phyloP scores from a whole-genome alignment of 2,329 filamentous ascomycete species.

The Ceratocystis lukuohia region DNA sequence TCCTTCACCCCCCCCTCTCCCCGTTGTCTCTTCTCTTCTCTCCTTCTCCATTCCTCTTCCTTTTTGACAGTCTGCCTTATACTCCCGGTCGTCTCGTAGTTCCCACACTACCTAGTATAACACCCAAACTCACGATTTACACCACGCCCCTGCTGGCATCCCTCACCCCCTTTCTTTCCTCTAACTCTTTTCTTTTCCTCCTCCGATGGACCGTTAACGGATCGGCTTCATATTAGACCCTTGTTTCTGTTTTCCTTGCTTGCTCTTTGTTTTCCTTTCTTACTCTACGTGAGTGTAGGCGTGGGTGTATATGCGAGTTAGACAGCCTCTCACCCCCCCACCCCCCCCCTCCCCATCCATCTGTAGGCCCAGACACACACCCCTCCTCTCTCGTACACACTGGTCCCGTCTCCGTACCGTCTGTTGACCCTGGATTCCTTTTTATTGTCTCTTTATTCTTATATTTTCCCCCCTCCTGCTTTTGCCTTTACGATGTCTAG shows the following conservation, averaged over 20 bases:
- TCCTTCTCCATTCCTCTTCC: background rate
- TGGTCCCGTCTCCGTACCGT: background rate
- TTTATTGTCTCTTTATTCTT: background rate
- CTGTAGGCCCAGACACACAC: background rate
- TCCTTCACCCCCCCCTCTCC: background rate
- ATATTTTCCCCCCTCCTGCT: background rate
- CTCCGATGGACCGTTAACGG: background rate
- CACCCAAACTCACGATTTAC: too few species aligned
- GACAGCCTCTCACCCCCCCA: too few species aligned
- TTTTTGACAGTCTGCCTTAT: background rate
- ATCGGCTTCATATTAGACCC: background rate
- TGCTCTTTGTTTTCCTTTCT: background rate
- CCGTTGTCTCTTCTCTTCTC: background rate
- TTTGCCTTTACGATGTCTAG: conserved; percentile 14
- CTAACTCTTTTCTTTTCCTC: background rate
- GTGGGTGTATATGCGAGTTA: too few species aligned
- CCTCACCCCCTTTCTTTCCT: too few species aligned
- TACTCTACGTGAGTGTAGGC: too few species aligned
- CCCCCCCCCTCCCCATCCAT: too few species aligned
- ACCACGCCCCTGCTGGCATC: too few species aligned
- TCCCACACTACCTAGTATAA: background rate
- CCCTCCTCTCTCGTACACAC: background rate
- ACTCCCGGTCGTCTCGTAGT: background rate
- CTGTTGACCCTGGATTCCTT: background rate
- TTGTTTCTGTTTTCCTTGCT: background rate